phyloP scores from a whole-genome alignment of 2,329 filamentous ascomycete species.

The Diaporthe sp. region DNA sequence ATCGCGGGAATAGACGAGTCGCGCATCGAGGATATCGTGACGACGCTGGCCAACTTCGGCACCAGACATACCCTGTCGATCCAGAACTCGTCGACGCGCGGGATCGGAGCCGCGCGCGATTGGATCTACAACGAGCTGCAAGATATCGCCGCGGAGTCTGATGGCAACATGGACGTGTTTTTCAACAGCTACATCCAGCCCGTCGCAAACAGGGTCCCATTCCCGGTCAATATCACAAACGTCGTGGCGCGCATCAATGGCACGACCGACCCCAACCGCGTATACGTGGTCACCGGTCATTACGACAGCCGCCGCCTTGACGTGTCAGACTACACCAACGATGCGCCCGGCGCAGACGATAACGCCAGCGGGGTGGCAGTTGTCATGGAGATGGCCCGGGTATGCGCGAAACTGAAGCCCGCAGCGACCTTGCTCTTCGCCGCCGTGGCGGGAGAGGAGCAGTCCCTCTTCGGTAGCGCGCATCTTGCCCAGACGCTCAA shows the following conservation, averaged over 20 bases:
- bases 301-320: constrained; percentile 67
- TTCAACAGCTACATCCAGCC: constrained; percentile 65
- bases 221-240: constrained; percentile 66
- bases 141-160: constrained; percentile 58
- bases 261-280: constrained; percentile 58
- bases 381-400: constrained; percentile 66
- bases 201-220: constrained; percentile 59
- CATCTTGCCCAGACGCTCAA: constrained; percentile 66
- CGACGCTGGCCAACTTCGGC: constrained; percentile 67
- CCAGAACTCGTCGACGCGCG: constrained; percentile 62
- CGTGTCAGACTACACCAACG: constrained; percentile 61
- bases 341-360: constrained; percentile 70
- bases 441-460: constrained; percentile 70
- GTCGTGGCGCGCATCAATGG: constrained; percentile 65
- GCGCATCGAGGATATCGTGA: constrained; percentile 63
- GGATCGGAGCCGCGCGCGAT: constrained; percentile 68
- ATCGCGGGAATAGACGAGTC: constrained; percentile 50
- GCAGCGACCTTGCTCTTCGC: constrained; percentile 67
- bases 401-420: constrained; percentile 61
- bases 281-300: constrained; percentile 68
- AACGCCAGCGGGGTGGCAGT: constrained; percentile 62
- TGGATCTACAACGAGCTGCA: constrained; percentile 67
- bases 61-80: constrained; percentile 68
- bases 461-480: constrained; percentile 64
- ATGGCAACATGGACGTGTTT: constrained; percentile 64